A percentile compares a stretch with the other conserved stretches of the same genome.
phyloP scores from a whole-genome alignment of 1,284 basidiomycete species.

The Pisolithus thermaeus region DNA sequence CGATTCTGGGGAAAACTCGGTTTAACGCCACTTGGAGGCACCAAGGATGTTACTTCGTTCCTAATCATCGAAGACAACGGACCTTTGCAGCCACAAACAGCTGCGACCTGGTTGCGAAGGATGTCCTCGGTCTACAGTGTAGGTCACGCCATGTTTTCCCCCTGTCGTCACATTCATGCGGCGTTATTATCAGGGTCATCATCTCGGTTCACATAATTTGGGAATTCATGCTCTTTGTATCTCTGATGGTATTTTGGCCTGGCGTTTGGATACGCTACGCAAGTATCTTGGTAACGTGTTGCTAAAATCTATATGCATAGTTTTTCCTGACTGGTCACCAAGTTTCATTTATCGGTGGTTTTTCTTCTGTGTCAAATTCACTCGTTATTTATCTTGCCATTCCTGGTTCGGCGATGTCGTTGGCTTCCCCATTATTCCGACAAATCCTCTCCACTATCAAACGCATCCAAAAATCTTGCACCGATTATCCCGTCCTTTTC shows the following conservation, averaged over 20 bases:
- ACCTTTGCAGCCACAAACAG: slow-evolving; percentile 37
- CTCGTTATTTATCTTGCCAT: slow-evolving; percentile 65
- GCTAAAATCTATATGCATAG: background rate
- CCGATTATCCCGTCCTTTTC: slow-evolving; percentile 45
- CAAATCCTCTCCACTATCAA: slow-evolving; percentile 58
- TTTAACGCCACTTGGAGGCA: slow-evolving; percentile 60
- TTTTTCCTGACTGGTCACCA: slow-evolving; percentile 4
- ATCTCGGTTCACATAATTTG: slow-evolving; percentile 49
- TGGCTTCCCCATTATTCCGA: slow-evolving; percentile 57
- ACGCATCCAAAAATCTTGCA: slow-evolving; percentile 42
- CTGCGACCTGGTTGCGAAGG: slow-evolving; percentile 53
- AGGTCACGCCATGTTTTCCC: slow-evolving; percentile 17
- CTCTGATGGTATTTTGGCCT: slow-evolving; percentile 50
- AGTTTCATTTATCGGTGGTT: slow-evolving; percentile 48
- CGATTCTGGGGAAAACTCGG: slow-evolving; percentile 82
- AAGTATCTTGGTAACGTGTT: slow-evolving; percentile 50
- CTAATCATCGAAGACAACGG: slow-evolving; percentile 61
- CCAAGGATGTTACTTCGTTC: slow-evolving; percentile 63
- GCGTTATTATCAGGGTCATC: slow-evolving; percentile 43
- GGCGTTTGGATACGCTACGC: slow-evolving; percentile 60
- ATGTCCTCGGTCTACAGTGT: slow-evolving; percentile 56
- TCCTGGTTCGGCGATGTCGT: slow-evolving; percentile 50
- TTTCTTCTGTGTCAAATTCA: slow-evolving; percentile 35
- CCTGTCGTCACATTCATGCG: slow-evolving; percentile 1
- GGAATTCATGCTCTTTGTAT: slow-evolving; percentile 44